Evolutionary conservation across 2,329 filamentous ascomycete species (phyloP).

Genomic region (Aspergillus fructus): DNA sequence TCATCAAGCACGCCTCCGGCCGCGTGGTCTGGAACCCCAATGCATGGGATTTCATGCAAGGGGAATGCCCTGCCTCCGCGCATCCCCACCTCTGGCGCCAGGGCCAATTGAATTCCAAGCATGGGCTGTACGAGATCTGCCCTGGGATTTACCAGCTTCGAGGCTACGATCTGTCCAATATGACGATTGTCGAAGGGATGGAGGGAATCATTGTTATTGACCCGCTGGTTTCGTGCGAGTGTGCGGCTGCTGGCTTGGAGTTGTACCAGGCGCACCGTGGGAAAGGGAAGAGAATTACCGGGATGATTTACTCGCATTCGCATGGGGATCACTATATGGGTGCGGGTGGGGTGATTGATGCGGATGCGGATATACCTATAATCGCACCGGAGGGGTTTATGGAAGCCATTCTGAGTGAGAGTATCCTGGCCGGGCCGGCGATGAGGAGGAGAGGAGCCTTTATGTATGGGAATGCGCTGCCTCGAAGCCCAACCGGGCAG

Average conservation of each 20-base stretch:
- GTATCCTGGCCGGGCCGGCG: conserved; percentile 38
- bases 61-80: conserved; percentile 25
- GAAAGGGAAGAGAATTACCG: conserved; percentile 25
- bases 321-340: conserved; percentile 44
- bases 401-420: conserved; percentile 40
- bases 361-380: conserved; percentile 17
- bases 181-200: conserved; percentile 41
- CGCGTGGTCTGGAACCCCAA: conserved; percentile 35
- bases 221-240: conserved; percentile 38
- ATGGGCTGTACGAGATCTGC: conserved; percentile 38
- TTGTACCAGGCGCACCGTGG: conserved; percentile 32
- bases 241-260: conserved; percentile 31
- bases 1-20: conserved; percentile 18
- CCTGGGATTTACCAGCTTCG: conserved; percentile 43
- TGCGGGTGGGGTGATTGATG: conserved; percentile 16
- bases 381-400: conserved; percentile 43
- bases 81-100: conserved; percentile 39
- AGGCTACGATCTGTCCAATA: conserved; percentile 43
- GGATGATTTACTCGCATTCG: conserved; percentile 44
- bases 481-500: conserved; percentile 30
- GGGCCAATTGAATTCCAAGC: conserved; percentile 28
- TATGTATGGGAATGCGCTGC: conserved; percentile 42
- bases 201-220: conserved; percentile 43
- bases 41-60: conserved; percentile 30
- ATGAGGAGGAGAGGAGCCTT: conserved; percentile 41